Conservation (phyloP, 2,329 filamentous ascomycete species). For the Passalora sequoiae region DNA sequence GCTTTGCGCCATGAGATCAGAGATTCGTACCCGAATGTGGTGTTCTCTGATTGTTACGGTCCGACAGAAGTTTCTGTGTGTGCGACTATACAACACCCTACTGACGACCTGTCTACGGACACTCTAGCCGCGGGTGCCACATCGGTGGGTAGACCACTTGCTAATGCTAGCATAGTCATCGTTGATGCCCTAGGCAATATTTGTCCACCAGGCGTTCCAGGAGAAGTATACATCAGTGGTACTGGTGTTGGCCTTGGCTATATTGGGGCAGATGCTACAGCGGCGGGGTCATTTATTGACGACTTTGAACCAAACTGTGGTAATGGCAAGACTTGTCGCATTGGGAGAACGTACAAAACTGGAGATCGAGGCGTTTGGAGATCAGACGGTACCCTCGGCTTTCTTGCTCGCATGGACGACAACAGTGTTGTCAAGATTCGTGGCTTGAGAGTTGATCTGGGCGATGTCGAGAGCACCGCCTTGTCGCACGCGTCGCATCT, state of each 20-base stretch:
- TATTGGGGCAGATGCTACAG: constrained; percentile 22
- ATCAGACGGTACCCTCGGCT: constrained; percentile 33
- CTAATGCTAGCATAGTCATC: constrained; percentile 40
- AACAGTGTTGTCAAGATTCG: constrained; percentile 46
- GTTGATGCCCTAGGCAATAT: constrained; percentile 37
- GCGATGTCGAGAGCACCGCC: constrained; percentile 41
- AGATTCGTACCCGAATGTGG: constrained; percentile 3
- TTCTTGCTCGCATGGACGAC: constrained; percentile 38
- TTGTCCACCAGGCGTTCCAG: constrained; percentile 39
- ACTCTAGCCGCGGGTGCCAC: constrained; percentile 8
- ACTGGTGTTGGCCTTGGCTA: constrained; percentile 37
- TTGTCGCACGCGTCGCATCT: constrained; percentile 23
- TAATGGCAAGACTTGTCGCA: neutral
- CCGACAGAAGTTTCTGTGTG: constrained; percentile 17
- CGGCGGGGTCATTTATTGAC: constrained; percentile 13
- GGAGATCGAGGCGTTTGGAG: constrained; percentile 39
- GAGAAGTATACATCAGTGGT: constrained; percentile 43
- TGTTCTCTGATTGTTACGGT: constrained; percentile 13
- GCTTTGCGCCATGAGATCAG: constrained; percentile 11
- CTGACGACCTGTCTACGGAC: constrained; percentile 4
- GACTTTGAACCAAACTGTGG: constrained; percentile 1
- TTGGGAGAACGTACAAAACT: constrained; percentile 34
- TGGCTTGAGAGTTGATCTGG: constrained; percentile 44
- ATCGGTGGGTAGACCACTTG: constrained; percentile 23
- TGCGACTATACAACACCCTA: constrained; percentile 9